Percentiles rank a stretch among this genome's conserved stretches.
Evolutionary conservation across 1,284 basidiomycete genomes (phyloP).

Genomic region (Rhodofomes roseus): DNA sequence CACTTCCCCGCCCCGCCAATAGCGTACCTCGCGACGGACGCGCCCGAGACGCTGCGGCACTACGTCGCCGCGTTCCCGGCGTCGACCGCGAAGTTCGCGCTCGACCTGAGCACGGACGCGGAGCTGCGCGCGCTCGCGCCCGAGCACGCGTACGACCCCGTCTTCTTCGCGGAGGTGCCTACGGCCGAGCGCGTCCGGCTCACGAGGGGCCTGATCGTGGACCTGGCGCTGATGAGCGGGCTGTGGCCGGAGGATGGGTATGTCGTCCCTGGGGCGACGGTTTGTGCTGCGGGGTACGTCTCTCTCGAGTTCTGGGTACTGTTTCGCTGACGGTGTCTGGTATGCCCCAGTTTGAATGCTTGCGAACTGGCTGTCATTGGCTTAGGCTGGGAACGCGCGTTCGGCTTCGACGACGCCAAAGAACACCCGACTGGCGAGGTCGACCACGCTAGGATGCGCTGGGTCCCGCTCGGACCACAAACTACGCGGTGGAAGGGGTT

Average conservation of each 20-base stretch:
- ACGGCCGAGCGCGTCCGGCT: conserved; percentile 39
- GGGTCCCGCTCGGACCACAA: not conserved
- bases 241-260: conserved; percentile 50
- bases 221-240: conserved; percentile 59
- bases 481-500: not conserved
- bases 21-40: conserved; percentile 61
- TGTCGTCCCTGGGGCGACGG: conserved; percentile 43
- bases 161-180: conserved; percentile 41
- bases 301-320: not conserved
- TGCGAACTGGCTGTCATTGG: conserved; percentile 58
- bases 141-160: conserved; percentile 50
- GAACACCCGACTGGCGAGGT: not conserved
- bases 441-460: not conserved
- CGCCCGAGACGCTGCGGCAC: conserved; percentile 39
- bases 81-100: conserved; percentile 40
- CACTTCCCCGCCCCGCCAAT: conserved; percentile 28
- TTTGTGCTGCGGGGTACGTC: conserved; percentile 57
- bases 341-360: conserved; percentile 54
- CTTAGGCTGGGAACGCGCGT: conserved; percentile 61
- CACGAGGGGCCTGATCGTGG: conserved; percentile 62
- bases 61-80: conserved; percentile 37
- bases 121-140: conserved; percentile 49
- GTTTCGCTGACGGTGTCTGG: too few species aligned
- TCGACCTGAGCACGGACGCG: conserved; percentile 38
- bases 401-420: conserved; percentile 41